phyloP scores from a whole-genome alignment of 2,329 filamentous ascomycete genomes.

The Aspergillus sp. region DNA sequence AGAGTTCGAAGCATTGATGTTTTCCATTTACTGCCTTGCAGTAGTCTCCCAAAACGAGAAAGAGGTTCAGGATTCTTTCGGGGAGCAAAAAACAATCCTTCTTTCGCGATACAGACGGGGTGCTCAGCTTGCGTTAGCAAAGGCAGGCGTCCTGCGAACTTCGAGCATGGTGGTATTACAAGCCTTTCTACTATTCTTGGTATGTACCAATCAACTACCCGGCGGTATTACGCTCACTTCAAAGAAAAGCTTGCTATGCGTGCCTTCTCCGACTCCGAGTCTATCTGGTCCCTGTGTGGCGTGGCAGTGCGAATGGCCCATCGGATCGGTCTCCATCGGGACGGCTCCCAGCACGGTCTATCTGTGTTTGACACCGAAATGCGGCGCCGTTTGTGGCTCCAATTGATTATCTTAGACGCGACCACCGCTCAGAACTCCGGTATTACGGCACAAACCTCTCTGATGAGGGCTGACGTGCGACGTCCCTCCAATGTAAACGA shows the following conservation, averaged over 20 bases:
- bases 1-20: constrained; percentile 66
- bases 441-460: neutral
- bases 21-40: constrained; percentile 62
- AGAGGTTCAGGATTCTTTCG: constrained; percentile 50
- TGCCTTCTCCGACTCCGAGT: constrained; percentile 45
- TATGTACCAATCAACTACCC: constrained; percentile 14
- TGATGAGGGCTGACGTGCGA: constrained; percentile 13
- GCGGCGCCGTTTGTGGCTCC: constrained; percentile 32
- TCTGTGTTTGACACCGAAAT: constrained; percentile 48
- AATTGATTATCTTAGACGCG: constrained; percentile 26
- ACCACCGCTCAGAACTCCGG: constrained; percentile 6
- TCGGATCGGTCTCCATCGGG: constrained; percentile 51
- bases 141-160: constrained; percentile 39
- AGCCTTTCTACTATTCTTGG: constrained; percentile 48
- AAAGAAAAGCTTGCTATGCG: constrained; percentile 31
- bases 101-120: constrained; percentile 42
- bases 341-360: constrained; percentile 47
- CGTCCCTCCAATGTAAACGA: constrained; percentile 45
- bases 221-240: neutral
- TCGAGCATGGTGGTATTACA: constrained; percentile 48
- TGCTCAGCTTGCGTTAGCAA: constrained; percentile 38
- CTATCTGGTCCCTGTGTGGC: constrained; percentile 53
- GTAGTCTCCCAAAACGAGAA: constrained; percentile 54
- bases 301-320: constrained; percentile 49
- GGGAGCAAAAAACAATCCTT: constrained; percentile 26